Evolutionary conservation across 805 yeast genomes (phyloP).

Genomic region (Wickerhamomyces kurtzmanii): DNA sequence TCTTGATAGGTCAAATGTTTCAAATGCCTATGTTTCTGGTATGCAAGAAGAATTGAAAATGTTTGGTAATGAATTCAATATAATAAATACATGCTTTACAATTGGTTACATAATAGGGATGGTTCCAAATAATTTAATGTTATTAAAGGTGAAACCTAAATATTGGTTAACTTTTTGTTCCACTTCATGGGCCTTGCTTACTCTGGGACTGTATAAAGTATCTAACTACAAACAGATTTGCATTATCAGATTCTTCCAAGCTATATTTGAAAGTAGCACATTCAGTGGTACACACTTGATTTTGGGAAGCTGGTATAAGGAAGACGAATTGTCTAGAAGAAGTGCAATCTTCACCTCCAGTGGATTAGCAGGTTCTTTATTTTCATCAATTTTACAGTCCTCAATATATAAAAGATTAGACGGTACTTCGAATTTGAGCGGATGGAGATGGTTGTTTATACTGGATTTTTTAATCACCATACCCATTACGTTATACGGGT

Average conservation of each 20-base stretch:
- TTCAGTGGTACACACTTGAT: constrained; percentile 40
- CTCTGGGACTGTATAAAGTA: constrained; percentile 35
- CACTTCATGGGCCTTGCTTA: constrained; percentile 40
- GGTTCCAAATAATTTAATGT: constrained; percentile 42
- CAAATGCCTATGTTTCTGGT: constrained; percentile 49
- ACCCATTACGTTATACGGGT: constrained; percentile 32
- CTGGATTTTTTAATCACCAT: constrained; percentile 35
- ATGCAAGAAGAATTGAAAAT: constrained; percentile 40
- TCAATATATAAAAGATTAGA: constrained; percentile 27
- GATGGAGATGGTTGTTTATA: constrained; percentile 41
- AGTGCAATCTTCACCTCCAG: constrained; percentile 30
- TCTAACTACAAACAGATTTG: constrained; percentile 34
- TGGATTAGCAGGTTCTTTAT: constrained; percentile 28
- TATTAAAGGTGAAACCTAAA: constrained; percentile 37
- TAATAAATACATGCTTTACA: constrained; percentile 38
- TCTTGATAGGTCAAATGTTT: constrained; percentile 39
- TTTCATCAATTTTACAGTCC: constrained; percentile 28
- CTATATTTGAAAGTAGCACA: constrained; percentile 43
- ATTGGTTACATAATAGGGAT: constrained; percentile 46
- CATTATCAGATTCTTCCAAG: constrained; percentile 47
- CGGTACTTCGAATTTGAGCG: constrained; percentile 29
- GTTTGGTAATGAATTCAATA: constrained; percentile 33
- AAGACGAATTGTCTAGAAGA: constrained; percentile 23
- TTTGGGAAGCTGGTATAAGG: constrained; percentile 37
- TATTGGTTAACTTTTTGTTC: constrained; percentile 41